These are phyloP conservation scores for Pythium scleroteichum DNA, from an alignment of 352 stramenopile genomes.

Conservation along the genomic window DNA sequence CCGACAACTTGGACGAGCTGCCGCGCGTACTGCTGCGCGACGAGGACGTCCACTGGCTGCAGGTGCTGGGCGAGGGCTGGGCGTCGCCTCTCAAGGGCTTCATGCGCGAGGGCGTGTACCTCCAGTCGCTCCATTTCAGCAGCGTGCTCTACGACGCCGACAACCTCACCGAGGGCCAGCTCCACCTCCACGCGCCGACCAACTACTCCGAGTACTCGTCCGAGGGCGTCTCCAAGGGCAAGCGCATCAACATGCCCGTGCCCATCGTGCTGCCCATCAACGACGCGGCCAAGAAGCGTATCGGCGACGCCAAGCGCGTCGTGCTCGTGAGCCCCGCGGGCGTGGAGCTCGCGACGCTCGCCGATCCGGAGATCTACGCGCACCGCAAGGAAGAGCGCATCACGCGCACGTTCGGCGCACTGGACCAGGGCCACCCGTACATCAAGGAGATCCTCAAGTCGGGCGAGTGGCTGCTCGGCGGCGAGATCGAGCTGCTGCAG, in stretches of 20 bases:
- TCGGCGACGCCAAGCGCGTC: constrained; percentile 83
- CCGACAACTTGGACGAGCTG: constrained; percentile 50
- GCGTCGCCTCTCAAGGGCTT: constrained; percentile 95
- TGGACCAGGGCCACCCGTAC: constrained; percentile 97
- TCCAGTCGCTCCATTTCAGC: constrained; percentile 98
- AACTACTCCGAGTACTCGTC: constrained; percentile 93
- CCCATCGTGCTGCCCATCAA: constrained; percentile 97
- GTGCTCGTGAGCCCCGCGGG: constrained; percentile 95
- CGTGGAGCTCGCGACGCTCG: constrained; percentile 92
- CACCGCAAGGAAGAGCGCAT: constrained; percentile 99
- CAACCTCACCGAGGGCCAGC: constrained; percentile 90
- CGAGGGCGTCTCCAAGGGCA: constrained; percentile 71
- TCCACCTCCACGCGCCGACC: constrained; percentile 85
- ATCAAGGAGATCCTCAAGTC: constrained; percentile 95
- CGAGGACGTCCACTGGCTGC: constrained; percentile 98
- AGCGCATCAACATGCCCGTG: constrained; percentile 96
- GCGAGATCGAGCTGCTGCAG: constrained; percentile 95
- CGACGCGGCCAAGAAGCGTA: constrained; percentile 87
- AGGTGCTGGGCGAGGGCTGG: constrained; percentile 97
- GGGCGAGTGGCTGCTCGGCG: constrained; percentile 95
- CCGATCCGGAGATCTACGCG: constrained; percentile 94
- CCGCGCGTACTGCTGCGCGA: constrained; percentile 94
- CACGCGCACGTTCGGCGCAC: constrained; percentile 96
- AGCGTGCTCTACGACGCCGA: constrained; percentile 95
- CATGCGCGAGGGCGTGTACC: constrained; percentile 96